Base-by-base conservation (phyloP, 2,329 filamentous ascomycete genomes). In the Scedosporium boydii region DNA sequence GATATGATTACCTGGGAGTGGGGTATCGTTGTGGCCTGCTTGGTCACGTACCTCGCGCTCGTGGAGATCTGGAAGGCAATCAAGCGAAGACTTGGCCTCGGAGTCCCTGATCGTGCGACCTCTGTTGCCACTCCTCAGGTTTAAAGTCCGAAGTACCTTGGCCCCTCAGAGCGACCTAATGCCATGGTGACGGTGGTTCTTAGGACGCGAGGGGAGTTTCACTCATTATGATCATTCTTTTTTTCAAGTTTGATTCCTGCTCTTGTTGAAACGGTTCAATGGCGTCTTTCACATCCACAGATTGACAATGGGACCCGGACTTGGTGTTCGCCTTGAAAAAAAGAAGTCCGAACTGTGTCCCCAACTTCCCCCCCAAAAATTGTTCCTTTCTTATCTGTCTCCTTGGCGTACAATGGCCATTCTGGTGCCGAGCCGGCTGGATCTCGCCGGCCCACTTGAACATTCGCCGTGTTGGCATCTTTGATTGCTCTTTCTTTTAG, bases 1-100 rank as follows among this genome's bases (percentile, higher is more conserved):
- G 78, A 79, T 53, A 83, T 81, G 0, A 86, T 91, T 62, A 79
- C 76, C 2, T 90, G 87, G 86, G 87, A 91, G 69, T 91, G 87
- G 88, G 86, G 81, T 1, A 77, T 91, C 2, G 87, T 91, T 0
- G 77, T 82, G 56, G 79, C 83, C 18, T 82, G 78, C 41, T 78
- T 87, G 0, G 72, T 81, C 1, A 70, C 82, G 7, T 91, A 90
- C 72, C 76, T 90, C 58, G 73, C 73, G 0, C 80, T 88, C 7
- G 78, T 90, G 2, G 88, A 91, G 75, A 67, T 69, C 0, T 91
- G 87, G 87, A 91, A 91, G 75, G 87, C 82, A 62, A 74, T 76
- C 14, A 91, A 91, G 78, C 76, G 87, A 41, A 70, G 74, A 14
- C 72, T 78, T 42, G 66, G 68, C 3, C 68, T 77, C 14, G 76